These are phyloP conservation scores for Trypanosoma mega DNA, from an alignment of 208 protist species.

Conservation along the genomic window DNA sequence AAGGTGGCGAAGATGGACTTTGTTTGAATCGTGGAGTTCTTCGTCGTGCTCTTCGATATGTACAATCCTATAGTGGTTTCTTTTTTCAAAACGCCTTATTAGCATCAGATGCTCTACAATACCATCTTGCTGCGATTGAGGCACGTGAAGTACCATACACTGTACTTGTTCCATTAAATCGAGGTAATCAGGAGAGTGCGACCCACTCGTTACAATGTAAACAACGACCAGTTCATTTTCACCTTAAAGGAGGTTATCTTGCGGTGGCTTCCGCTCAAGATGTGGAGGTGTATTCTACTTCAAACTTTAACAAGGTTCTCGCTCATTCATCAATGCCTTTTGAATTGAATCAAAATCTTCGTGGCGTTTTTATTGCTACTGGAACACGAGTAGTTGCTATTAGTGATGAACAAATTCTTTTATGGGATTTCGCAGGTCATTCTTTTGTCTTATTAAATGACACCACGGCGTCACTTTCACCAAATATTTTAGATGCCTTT, in stretches of 20 bases:
- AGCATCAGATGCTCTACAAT: conserved; percentile 42
- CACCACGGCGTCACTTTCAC: conserved; percentile 30
- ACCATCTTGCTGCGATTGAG: conserved; percentile 29
- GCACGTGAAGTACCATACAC: conserved; percentile 46
- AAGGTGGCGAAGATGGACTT: conserved; percentile 25
- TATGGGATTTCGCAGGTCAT: conserved; percentile 77
- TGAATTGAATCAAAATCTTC: conserved; percentile 48
- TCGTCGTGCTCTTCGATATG: conserved; percentile 36
- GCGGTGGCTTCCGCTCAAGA: conserved; percentile 47
- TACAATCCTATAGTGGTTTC: conserved; percentile 44
- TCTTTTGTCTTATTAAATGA: conserved; percentile 53
- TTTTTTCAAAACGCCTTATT: conserved; percentile 73
- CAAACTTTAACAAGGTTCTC: conserved; percentile 31
- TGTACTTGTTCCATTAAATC: conserved; percentile 61
- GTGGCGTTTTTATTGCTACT: conserved; percentile 55
- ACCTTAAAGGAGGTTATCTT: conserved; percentile 57
- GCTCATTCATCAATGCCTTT: conserved; percentile 59
- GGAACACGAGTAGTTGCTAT: conserved; percentile 72
- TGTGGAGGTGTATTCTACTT: conserved; percentile 52
- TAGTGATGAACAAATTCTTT: conserved; percentile 40
- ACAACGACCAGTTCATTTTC: conserved; percentile 29
- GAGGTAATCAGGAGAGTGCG: conserved; percentile 47
- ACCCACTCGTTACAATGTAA: conserved; percentile 30
- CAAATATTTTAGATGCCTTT: conserved; percentile 44
- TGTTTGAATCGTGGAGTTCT: conserved; percentile 36